These are phyloP conservation scores for Candida broadrunensis DNA, from an alignment of 805 yeast genomes.

Conservation along the genomic window DNA sequence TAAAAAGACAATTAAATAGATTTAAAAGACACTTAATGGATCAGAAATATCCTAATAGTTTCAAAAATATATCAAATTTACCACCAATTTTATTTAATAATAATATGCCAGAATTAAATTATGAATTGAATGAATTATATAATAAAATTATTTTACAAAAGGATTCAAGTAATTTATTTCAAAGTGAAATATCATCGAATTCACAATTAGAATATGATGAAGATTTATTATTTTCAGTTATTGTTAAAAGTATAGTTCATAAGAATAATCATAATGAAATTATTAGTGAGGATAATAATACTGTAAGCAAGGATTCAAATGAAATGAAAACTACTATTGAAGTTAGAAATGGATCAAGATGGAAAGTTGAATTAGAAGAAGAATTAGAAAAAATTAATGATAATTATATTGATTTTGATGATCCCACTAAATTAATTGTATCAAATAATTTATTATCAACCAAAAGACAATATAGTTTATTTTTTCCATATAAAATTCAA, in stretches of 20 bases:
- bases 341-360: slow-evolving; percentile 39
- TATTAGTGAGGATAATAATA: not conserved
- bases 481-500: slow-evolving; percentile 47
- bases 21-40: slow-evolving; percentile 28
- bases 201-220: slow-evolving; percentile 33
- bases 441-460: slow-evolving; percentile 34
- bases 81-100: slow-evolving; percentile 36
- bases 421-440: slow-evolving; percentile 45
- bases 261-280: slow-evolving; percentile 4
- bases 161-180: slow-evolving; percentile 9
- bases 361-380: slow-evolving; percentile 40
- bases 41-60: slow-evolving; percentile 32
- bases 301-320: not conserved
- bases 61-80: slow-evolving; percentile 30
- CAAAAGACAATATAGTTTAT: slow-evolving; percentile 31
- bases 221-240: slow-evolving; percentile 33
- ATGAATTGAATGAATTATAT: slow-evolving; percentile 27
- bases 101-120: slow-evolving; percentile 25
- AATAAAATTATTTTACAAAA: slow-evolving; percentile 3
- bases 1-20: slow-evolving; percentile 31
- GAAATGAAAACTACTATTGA: slow-evolving; percentile 30
- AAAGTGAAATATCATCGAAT: slow-evolving; percentile 22
- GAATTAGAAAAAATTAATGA: slow-evolving; percentile 26
- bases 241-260: slow-evolving; percentile 32
- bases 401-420: slow-evolving; percentile 41